Evolutionary conservation across 2,329 filamentous ascomycete genomes (phyloP).

Genomic region (Epichloe festucae): DNA sequence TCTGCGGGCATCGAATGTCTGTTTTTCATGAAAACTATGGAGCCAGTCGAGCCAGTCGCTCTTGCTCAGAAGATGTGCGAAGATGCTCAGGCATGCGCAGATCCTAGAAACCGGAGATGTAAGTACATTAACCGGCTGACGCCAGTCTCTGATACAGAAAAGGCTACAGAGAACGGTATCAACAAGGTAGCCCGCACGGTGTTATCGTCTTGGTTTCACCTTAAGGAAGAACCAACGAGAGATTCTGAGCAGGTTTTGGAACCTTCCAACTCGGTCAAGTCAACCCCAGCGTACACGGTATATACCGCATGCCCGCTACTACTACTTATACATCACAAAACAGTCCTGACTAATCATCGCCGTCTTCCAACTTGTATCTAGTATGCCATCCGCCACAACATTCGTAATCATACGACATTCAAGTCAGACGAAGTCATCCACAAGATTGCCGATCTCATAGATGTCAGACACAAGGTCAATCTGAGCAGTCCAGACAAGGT

Average conservation of each 20-base stretch:
- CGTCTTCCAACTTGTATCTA: slow-evolving; percentile 20
- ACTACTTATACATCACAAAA: not conserved
- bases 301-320: slow-evolving; percentile 11
- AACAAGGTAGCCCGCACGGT: slow-evolving; percentile 51
- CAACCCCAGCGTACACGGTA: slow-evolving; percentile 26
- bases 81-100: slow-evolving; percentile 33
- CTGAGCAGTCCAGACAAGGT: slow-evolving; percentile 67
- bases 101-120: slow-evolving; percentile 31
- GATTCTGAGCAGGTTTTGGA: slow-evolving; percentile 3
- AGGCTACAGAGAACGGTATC: slow-evolving; percentile 56
- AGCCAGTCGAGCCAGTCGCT: slow-evolving; percentile 41
- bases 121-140: slow-evolving; percentile 47
- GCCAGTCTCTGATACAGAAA: slow-evolving; percentile 40
- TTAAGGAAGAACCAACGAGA: slow-evolving; percentile 19
- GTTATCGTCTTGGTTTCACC: slow-evolving; percentile 48
- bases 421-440: slow-evolving; percentile 59
- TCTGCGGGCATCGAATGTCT: slow-evolving; percentile 47
- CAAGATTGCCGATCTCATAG: slow-evolving; percentile 52
- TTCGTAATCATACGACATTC: slow-evolving; percentile 59
- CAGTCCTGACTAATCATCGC: not conserved
- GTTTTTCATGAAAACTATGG: slow-evolving; percentile 45
- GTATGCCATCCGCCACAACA: slow-evolving; percentile 76
- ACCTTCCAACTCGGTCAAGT: slow-evolving; percentile 2
- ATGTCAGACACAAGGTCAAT: slow-evolving; percentile 59
- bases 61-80: slow-evolving; percentile 42